Evolutionary conservation across 192 early-diverging fungal species (phyloP).

Genomic region (Coemansia erecta): DNA sequence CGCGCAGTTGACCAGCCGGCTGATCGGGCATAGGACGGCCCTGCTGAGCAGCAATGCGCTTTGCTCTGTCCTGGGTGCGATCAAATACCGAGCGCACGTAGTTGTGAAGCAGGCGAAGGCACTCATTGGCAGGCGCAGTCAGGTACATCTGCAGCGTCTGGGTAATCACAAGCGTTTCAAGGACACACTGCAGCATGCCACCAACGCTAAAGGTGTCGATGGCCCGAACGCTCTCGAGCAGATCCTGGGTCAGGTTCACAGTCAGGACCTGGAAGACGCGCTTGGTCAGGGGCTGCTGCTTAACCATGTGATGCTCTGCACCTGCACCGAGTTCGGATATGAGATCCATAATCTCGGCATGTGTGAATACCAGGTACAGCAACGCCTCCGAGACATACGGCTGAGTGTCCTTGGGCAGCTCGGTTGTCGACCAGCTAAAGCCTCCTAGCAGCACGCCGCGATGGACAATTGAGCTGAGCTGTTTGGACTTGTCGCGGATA

Average conservation of each 20-base stretch:
- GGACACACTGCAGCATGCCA: slow-evolving; percentile 91
- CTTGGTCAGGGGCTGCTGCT: slow-evolving; percentile 68
- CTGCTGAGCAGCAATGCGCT: slow-evolving; percentile 31
- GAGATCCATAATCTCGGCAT: slow-evolving; percentile 85
- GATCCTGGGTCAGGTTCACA: slow-evolving; percentile 70
- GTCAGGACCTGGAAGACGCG: slow-evolving; percentile 74
- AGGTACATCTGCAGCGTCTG: slow-evolving; percentile 79
- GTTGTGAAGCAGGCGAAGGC: slow-evolving; percentile 73
- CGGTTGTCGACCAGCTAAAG: slow-evolving; percentile 78
- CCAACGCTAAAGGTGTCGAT: slow-evolving; percentile 85
- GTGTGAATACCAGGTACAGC: slow-evolving; percentile 81
- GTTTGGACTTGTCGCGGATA: slow-evolving; percentile 69
- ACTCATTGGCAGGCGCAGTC: slow-evolving; percentile 60
- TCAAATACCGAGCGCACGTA: slow-evolving; percentile 67
- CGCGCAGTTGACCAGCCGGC: slow-evolving; percentile 17
- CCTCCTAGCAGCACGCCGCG: slow-evolving; percentile 83
- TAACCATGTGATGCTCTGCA: slow-evolving; percentile 51
- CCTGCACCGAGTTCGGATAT: slow-evolving; percentile 55
- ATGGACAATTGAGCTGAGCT: slow-evolving; percentile 68
- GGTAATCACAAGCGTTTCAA: slow-evolving; percentile 89
- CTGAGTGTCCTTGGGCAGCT: slow-evolving; percentile 79
- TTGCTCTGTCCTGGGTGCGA: slow-evolving; percentile 41
- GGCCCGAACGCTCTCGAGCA: slow-evolving; percentile 73
- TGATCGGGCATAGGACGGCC: slow-evolving; percentile 34
- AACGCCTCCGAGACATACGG: slow-evolving; percentile 86